Evolutionary conservation across 345 rosid genomes (phyloP).

Genomic region (Bretschneidera sinensis): DNA sequence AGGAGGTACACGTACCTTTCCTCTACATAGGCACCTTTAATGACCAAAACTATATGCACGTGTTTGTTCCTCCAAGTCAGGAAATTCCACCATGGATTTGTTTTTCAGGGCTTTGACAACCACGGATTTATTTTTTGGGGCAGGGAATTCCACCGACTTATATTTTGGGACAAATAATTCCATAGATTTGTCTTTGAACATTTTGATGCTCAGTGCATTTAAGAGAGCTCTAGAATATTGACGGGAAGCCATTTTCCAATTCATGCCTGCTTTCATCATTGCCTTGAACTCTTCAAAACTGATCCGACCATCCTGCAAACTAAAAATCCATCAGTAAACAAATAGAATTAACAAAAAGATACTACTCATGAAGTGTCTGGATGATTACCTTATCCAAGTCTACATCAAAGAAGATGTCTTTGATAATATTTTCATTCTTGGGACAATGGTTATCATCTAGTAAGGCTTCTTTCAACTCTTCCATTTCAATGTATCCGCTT

Average conservation of each 20-base stretch:
- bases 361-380: neutral
- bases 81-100: conserved; percentile 40
- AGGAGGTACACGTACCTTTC: too few species aligned
- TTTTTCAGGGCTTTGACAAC: conserved; percentile 19
- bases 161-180: conserved; percentile 15
- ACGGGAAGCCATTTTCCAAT: conserved; percentile 95
- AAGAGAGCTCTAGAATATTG: conserved; percentile 86
- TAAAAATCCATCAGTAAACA: neutral
- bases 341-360: neutral
- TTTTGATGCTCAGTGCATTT: conserved; percentile 69
- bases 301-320: conserved; percentile 71
- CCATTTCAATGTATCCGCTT: conserved; percentile 62
- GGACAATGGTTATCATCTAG: conserved; percentile 40
- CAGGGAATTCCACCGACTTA: conserved; percentile 32
- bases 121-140: conserved; percentile 25
- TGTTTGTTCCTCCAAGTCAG: too few species aligned
- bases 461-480: conserved; percentile 69
- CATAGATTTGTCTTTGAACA: conserved; percentile 40
- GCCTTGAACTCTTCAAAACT: conserved; percentile 75
- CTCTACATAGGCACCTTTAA: too few species aligned
- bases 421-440: conserved; percentile 48
- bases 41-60: too few species aligned
- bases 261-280: conserved; percentile 83
- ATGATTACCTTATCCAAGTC: conserved; percentile 72
- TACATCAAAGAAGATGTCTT: conserved; percentile 69